phyloP scores from a whole-genome alignment of 495 filamentous ascomycete species.

The Podospora sp. region DNA sequence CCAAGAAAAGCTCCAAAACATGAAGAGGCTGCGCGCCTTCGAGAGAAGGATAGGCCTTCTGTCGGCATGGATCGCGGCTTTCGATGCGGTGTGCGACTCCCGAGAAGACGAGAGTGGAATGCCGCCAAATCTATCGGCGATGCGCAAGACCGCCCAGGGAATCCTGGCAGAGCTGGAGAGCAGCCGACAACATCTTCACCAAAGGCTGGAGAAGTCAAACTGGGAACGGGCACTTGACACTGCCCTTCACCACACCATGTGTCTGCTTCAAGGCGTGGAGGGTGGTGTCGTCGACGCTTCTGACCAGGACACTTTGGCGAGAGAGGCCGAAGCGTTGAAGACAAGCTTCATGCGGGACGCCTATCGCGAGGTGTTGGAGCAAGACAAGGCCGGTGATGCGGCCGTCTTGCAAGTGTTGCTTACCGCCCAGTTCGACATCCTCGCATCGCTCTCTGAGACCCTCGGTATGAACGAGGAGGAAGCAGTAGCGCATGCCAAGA shows the following conservation, averaged over 20 bases:
- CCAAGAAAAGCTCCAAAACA: constrained; percentile 72
- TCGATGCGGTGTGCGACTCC: constrained; percentile 77
- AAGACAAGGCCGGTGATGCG: constrained; percentile 79
- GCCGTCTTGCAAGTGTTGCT: constrained; percentile 78
- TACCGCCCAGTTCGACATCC: constrained; percentile 87
- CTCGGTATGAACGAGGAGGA: constrained; percentile 79
- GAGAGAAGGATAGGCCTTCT: constrained; percentile 82
- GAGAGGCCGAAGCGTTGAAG: constrained; percentile 84
- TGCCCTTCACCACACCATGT: constrained; percentile 81
- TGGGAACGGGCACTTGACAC: constrained; percentile 88
- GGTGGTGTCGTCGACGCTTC: constrained; percentile 67
- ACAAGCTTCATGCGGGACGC: constrained; percentile 82
- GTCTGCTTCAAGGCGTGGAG: constrained; percentile 74
- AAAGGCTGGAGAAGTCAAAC: constrained; percentile 71
- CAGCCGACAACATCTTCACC: constrained; percentile 87
- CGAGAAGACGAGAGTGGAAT: constrained; percentile 69
- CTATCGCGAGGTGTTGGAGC: constrained; percentile 73
- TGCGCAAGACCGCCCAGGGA: constrained; percentile 85
- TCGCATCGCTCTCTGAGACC: constrained; percentile 77
- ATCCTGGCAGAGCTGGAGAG: constrained; percentile 84
- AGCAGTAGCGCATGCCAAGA: constrained; percentile 76
- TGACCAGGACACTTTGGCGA: constrained; percentile 70
- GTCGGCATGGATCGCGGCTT: constrained; percentile 89
- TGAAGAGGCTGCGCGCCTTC: constrained; percentile 82
- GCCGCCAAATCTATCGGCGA: constrained; percentile 64